Evolutionary conservation across 2,329 filamentous ascomycete genomes (phyloP).

Genomic region (Pseudocercospora macadamiae): DNA sequence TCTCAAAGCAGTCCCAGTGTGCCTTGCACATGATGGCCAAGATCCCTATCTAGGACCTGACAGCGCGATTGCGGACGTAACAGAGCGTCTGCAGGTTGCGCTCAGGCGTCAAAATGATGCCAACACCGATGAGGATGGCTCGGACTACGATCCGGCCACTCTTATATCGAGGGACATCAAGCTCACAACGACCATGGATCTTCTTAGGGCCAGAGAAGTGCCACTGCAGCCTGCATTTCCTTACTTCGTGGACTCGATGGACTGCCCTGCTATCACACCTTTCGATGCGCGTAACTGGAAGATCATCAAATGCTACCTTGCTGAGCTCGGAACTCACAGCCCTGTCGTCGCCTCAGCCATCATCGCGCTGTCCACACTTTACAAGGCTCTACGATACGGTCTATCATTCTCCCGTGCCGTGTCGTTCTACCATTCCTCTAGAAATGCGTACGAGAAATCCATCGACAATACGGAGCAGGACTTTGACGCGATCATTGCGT

Average conservation of each 20-base stretch:
- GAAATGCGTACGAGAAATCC: neutral
- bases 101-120: neutral
- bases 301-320: neutral
- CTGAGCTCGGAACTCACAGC: neutral
- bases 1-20: neutral
- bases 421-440: neutral
- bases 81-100: neutral
- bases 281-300: neutral
- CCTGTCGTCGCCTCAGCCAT: neutral
- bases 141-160: neutral
- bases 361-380: neutral
- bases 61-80: neutral
- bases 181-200: slow-evolving; percentile 4
- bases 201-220: neutral
- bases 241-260: neutral
- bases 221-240: neutral
- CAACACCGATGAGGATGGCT: neutral
- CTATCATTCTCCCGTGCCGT: neutral
- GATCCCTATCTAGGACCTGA: neutral
- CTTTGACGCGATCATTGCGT: neutral
- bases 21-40: neutral
- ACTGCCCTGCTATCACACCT: neutral
- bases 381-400: neutral
- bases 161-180: neutral
- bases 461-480: neutral